Evolutionary conservation across 2,329 filamentous ascomycete genomes (phyloP).

Genomic region (Sporothrix brasiliensis): DNA sequence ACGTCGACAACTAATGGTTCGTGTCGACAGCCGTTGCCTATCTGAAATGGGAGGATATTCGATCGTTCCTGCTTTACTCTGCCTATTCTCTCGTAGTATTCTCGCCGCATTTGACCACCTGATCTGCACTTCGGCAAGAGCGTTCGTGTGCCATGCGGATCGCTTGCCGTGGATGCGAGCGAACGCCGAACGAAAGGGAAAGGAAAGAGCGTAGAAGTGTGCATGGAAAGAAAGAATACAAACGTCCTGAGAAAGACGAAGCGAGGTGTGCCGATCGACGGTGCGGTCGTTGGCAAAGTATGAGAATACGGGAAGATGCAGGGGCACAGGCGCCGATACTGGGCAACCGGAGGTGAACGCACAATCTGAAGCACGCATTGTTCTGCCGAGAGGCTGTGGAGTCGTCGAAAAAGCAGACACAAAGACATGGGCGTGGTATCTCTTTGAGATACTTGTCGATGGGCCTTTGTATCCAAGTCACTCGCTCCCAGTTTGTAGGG

Average conservation of each 20-base stretch:
- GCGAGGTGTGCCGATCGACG: slow-evolving; percentile 10
- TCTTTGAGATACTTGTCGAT: neutral
- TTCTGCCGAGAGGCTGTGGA: slow-evolving; percentile 22
- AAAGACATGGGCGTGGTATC: neutral
- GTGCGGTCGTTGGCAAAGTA: neutral
- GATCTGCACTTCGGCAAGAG: slow-evolving; percentile 8
- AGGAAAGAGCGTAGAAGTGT: slow-evolving; percentile 1
- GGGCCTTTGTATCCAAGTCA: neutral
- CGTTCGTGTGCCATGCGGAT: neutral
- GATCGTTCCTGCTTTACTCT: neutral
- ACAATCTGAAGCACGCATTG: slow-evolving; percentile 23
- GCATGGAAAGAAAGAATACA: neutral
- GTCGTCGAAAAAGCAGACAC: neutral
- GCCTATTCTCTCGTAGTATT: neutral
- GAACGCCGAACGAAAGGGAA: neutral
- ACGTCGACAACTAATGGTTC: too few relatives aligned
- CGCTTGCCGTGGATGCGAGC: slow-evolving; percentile 7
- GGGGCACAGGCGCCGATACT: neutral
- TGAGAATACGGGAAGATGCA: slow-evolving; percentile 14
- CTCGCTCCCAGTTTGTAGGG: neutral
- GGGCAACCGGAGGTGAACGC: neutral
- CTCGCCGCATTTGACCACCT: neutral
- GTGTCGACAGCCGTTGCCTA: neutral
- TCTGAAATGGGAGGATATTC: neutral
- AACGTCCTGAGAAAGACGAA: neutral